Percentiles rank a stretch among this genome's conserved stretches.
Evolutionary conservation across 2,329 filamentous ascomycete species (phyloP).

Genomic region (Tolypocladium pustulatum): DNA sequence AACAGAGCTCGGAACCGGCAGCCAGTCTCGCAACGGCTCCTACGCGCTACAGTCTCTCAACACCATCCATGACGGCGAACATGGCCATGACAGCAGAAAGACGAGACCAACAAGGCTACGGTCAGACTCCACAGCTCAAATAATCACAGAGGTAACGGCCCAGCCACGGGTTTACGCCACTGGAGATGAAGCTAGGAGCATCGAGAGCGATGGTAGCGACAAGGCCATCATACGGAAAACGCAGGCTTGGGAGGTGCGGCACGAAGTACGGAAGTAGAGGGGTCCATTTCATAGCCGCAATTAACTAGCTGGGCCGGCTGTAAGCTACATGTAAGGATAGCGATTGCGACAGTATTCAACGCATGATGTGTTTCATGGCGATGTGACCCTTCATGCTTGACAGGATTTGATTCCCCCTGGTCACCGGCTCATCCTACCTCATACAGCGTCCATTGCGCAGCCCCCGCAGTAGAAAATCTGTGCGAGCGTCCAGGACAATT

Average conservation of each 20-base stretch:
- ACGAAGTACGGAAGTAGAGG: background rate
- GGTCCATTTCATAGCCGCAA: background rate
- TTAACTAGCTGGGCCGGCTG: background rate
- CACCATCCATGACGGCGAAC: background rate
- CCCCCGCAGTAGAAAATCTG: background rate
- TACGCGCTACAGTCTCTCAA: conserved; percentile 5
- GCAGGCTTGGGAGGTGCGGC: conserved; percentile 2
- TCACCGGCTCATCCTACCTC: no score
- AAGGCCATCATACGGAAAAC: conserved; percentile 7
- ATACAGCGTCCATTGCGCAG: background rate
- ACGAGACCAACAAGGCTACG: background rate
- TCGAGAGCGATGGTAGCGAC: conserved; percentile 8
- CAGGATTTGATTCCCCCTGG: background rate
- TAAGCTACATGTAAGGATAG: background rate
- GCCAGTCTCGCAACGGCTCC: background rate
- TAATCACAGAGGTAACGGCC: conserved; percentile 1
- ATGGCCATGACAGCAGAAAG: background rate
- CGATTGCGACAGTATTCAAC: background rate
- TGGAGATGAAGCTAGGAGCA: conserved; percentile 3
- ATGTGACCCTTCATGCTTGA: background rate
- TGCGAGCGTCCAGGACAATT: background rate
- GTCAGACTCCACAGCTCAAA: conserved; percentile 1
- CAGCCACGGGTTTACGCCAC: background rate
- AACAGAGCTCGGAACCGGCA: conserved; percentile 2
- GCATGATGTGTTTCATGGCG: background rate